Base-by-base conservation (phyloP, 352 stramenopile species). In the Phytophthora pini region DNA sequence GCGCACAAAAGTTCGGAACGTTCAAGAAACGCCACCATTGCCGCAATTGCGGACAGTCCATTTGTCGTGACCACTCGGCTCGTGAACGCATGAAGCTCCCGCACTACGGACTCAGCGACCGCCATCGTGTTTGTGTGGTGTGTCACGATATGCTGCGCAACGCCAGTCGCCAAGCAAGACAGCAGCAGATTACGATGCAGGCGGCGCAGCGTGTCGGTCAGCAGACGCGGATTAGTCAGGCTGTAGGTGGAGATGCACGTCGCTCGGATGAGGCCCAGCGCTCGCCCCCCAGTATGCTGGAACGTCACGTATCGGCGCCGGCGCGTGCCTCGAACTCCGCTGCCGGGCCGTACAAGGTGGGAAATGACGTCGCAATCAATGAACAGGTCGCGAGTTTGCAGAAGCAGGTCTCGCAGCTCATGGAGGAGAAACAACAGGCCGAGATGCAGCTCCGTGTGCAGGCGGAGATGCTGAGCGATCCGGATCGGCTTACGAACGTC, bases 11-110 rank as follows among this genome's bases (percentile, higher is more conserved):
- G 58, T 96, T 92, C 56, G 73, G 68, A 39, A 66, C 80, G 2
- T 92, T 93, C 63, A 91, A 89, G 69, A 94, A 94, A 70, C 84
- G 88, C 17, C 88, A 96, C 68, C 88, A 96, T 68, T 96, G 88
- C 59, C 84, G 88, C 31, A 96, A 96, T 65, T 96, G 88, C 44
- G 88, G 88, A 0, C 84, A 94, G 68, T 93, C 88, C 7, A 92
- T 96, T 56, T 96, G 88, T 51, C 76, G 84, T 3, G 84, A 94
- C 41, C 88, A 96, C 73, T 96, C 88, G 45, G 88, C 88, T 36
- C 81, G 87, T 12, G 82, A 94, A 61, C 86, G 86, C 22, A 88
- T 94, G 76, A 81, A 81, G 54, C 67, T 96, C 53, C 88, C 84
- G 38, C 88, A 94, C 59, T 94, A 92, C 52, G 88, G 88, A 26